Conservation (phyloP, 345 rosid genomes). For the Boechera divaricarpa region DNA sequence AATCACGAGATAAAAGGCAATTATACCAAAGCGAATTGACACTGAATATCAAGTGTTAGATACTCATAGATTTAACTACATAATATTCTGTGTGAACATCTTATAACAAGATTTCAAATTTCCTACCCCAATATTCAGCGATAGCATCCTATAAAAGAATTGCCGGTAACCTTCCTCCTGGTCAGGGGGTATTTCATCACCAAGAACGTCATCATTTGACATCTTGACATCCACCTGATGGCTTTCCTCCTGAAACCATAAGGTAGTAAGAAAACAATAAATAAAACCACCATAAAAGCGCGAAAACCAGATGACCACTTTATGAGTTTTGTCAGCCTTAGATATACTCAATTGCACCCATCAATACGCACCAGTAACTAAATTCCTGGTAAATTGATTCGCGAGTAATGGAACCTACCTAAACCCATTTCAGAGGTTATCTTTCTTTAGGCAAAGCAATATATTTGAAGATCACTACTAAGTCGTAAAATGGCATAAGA, state of each 20-base stretch:
- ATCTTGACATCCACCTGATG: conserved; percentile 57
- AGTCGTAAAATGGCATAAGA: conserved; percentile 5
- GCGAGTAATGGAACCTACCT: conserved; percentile 13
- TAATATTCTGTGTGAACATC: conserved; percentile 17
- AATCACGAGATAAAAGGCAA: neutral
- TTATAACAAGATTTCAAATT: conserved; percentile 24
- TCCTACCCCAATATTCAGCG: conserved; percentile 67
- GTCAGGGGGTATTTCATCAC: conserved; percentile 91
- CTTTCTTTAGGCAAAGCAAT: conserved; percentile 23
- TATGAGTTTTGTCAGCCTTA: conserved; percentile 11
- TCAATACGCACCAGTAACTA: conserved; percentile 14
- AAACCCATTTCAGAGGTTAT: conserved; percentile 17
- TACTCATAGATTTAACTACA: conserved; percentile 10
- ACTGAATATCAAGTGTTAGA: conserved; percentile 17
- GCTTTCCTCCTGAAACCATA: conserved; percentile 68
- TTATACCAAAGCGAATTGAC: conserved; percentile 14
- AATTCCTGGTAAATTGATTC: conserved; percentile 4
- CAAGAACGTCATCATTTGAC: conserved; percentile 96
- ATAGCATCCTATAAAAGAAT: conserved; percentile 73
- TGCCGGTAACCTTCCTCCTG: conserved; percentile 66
- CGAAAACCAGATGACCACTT: conserved; percentile 22
- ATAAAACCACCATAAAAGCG: conserved; percentile 16
- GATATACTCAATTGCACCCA: conserved; percentile 4
- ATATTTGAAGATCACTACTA: conserved; percentile 15
- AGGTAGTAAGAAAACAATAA: conserved; percentile 12